Evolutionary conservation across 176 grass and related monocot species (phyloP), one percentile per base, ranked within the genome.

Genomic region (Canna indica): DNA sequence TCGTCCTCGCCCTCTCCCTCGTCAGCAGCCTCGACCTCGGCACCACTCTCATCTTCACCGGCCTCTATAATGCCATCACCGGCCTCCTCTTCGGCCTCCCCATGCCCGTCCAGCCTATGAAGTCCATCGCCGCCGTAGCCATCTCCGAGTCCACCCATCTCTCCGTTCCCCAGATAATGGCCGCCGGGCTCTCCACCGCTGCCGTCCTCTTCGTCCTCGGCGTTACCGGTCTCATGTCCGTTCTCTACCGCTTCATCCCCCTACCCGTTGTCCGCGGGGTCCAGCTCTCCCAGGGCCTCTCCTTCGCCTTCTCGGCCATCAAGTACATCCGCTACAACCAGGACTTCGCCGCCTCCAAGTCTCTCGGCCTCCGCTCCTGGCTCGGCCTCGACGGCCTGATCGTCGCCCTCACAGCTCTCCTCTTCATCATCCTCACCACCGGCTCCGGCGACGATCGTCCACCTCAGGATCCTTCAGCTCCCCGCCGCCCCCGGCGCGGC

Each of bases 81-180:
- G 91, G 91, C 44, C 3, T 95, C 15, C 83, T 95, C 48, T 95
- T 90, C 73, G 91, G 91, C 73, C 82, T 90, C 77, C 91, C 91
- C 22, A 95, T 95, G 91, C 91, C 91, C 15, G 91, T 95, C n/a
- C 87, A 95, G 77, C 91, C 91, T 5, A 95, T 95, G 91, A 95
- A 95, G 74, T 90, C 91, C 28, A 95, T 95, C 75, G 91, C 91
- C 77, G 91, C 91, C 76, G 84, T 85, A 11, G 87, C 91, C 62
- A 81, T 95, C 68, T 87, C 91, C 9, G 67, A 69, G 9, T 64
- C 75, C 7, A 78, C 91, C 2, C 84, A 82, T 77, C 80, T 95
- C 80, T 80, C 91, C 54, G 17, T 95, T 24, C 84, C 91, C 9
- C 77, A 90, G 75, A 95, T 95, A 79, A 90, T 90, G 87, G 59